A percentile compares a stretch with the other conserved stretches of the same genome.
Conservation (phyloP, 768 basidiomycete genomes). For the Pleurotus citrinopileatus region DNA sequence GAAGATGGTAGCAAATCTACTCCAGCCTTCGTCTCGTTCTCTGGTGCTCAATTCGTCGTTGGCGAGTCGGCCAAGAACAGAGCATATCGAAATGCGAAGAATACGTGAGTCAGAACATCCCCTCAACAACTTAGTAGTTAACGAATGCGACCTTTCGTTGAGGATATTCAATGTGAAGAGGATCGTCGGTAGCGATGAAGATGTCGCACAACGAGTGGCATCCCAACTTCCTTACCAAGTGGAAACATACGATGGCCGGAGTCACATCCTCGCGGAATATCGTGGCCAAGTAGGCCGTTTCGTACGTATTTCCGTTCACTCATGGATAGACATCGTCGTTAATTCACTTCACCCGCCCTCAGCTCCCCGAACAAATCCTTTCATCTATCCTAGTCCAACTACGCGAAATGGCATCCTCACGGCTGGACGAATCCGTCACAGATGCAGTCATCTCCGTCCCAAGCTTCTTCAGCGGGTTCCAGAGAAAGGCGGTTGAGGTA, state of each 20-base stretch:
- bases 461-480: conserved; percentile 54
- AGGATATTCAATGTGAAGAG: conserved; percentile 56
- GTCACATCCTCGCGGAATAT: conserved; percentile 50
- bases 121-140: too few species aligned
- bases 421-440: conserved; percentile 60
- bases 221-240: conserved; percentile 51
- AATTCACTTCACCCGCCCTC: not conserved
- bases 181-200: conserved; percentile 48
- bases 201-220: conserved; percentile 43
- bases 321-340: not conserved
- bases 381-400: conserved; percentile 67
- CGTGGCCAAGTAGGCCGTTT: conserved; percentile 56
- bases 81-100: conserved; percentile 6
- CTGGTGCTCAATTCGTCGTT: not conserved
- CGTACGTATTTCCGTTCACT: conserved; percentile 38
- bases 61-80: conserved; percentile 6
- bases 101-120: conserved; percentile 1
- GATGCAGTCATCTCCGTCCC: conserved; percentile 61
- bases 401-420: conserved; percentile 71
- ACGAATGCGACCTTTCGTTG: too few species aligned
- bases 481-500: conserved; percentile 69
- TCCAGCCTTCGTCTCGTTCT: conserved; percentile 4
- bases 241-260: conserved; percentile 42
- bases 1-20: conserved; percentile 6
- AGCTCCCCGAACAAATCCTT: conserved; percentile 67